Evolutionary conservation across 208 protist genomes (phyloP), one percentile per base, ranked within the genome.

Genomic region (Acanthamoeba quina): DNA sequence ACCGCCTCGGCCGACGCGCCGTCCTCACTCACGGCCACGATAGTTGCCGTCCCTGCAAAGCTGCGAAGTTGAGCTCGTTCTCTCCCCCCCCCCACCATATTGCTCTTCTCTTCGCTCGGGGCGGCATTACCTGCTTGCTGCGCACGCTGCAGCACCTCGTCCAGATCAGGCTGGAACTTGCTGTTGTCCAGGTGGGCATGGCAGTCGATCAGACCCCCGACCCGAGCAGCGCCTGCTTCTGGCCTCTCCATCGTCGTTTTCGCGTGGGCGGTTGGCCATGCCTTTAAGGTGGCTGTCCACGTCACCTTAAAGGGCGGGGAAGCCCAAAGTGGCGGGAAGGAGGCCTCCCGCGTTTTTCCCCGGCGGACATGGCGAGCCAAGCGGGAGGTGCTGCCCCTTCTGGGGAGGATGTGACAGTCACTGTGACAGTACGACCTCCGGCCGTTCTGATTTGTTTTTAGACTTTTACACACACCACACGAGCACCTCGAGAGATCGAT

Each of bases 11-110:
- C 72, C 21, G 72, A 80, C 34, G 29, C 17, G 9, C 72, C 72
- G 13, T 80, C 72, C 72, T 80, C 34, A 11, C 72, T 80, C 17
- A 80, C 72, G 7, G 72, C 72, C 72, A 80, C 72, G 11, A 80
- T 72, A 0, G 26, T 72, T 11, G 31, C 31, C 31, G 24, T 24
- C 6, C 64, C 64, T 72, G 64, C 24, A 37, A 31, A 11, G 26
- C 29, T 72, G 64, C 26, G 11, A 47, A 47, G 44, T 47, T 47
- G 44, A 58, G 54, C 54, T 58, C 17, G 1, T 5, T 21, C 54
- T 0, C 54, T 13, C 54, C 54, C 15, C 54, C 54, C 54, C 54
- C 3, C 3, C 3, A 1, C 44, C 2, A 47, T 47, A 47, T 11
- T 47, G 4, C 9, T 47, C 44, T 47, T 11, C 9, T 5, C 44